Percentiles rank a stretch among this genome's conserved stretches.
phyloP scores from a whole-genome alignment of 305 asterid species.

The Ajuga reptans region DNA sequence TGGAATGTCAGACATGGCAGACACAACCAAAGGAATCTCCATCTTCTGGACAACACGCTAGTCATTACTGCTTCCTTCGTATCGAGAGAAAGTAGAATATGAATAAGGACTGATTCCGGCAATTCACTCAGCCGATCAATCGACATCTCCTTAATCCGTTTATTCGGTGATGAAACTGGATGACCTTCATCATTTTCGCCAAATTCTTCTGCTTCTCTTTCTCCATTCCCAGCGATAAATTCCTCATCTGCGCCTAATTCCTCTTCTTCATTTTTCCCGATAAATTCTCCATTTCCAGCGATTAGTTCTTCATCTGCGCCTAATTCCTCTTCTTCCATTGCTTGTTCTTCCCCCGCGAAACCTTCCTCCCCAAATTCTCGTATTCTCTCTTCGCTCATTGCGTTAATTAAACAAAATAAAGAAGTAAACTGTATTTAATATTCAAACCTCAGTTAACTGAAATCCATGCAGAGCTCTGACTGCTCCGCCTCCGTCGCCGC shows the following conservation, averaged over 20 bases:
- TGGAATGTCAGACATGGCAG: neutral
- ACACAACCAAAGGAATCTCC: constrained; percentile 14
- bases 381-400: neutral
- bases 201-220: neutral
- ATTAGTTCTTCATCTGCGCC: no score
- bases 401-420: neutral
- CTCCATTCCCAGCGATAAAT: neutral
- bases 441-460: no score
- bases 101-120: constrained; percentile 5
- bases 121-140: neutral
- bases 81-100: neutral
- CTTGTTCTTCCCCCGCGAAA: neutral
- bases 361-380: neutral
- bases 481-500: no score
- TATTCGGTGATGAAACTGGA: neutral
- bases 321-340: neutral
- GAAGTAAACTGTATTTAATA: neutral
- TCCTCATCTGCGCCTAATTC: neutral
- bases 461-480: no score
- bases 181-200: neutral
- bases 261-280: neutral
- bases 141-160: neutral
- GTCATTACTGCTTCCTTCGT: neutral
- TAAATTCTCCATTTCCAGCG: no score
- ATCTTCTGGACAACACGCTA: constrained; percentile 13